Percentiles rank a stretch among this genome's conserved stretches.
These are phyloP conservation scores for Dovyalis caffra DNA, from an alignment of 345 rosid genomes.

Conservation along the genomic window DNA sequence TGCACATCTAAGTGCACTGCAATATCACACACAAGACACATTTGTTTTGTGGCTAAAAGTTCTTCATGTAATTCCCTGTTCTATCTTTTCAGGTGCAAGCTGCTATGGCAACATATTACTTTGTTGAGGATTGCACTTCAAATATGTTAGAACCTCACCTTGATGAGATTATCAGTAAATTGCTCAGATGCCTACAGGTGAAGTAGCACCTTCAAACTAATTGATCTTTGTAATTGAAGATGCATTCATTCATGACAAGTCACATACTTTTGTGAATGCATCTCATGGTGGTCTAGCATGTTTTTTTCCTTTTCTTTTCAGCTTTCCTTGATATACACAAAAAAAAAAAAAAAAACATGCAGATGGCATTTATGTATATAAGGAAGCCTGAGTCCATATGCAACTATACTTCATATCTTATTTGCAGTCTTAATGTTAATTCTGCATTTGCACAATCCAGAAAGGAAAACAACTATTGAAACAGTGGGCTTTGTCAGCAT, in stretches of 20 bases:
- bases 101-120: neutral
- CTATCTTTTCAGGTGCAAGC: neutral
- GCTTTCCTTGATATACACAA: neutral
- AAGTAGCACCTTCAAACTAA: neutral
- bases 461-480: neutral
- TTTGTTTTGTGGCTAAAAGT: no score
- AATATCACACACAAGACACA: no score
- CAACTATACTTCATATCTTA: no score
- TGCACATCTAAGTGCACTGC: no score
- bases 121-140: conserved; percentile 7
- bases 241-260: neutral
- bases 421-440: neutral
- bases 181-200: conserved; percentile 10
- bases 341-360: neutral
- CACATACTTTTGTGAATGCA: no score
- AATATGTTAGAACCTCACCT: conserved; percentile 10
- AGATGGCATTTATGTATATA: neutral
- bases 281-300: no score
- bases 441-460: neutral
- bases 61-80: no score
- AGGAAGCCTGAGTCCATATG: no score
- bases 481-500: neutral
- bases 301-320: no score
- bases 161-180: conserved; percentile 2
- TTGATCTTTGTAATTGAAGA: no score